Evolutionary conservation across 78 protist species (phyloP).

Genomic region (Speleostelium caveatum): DNA sequence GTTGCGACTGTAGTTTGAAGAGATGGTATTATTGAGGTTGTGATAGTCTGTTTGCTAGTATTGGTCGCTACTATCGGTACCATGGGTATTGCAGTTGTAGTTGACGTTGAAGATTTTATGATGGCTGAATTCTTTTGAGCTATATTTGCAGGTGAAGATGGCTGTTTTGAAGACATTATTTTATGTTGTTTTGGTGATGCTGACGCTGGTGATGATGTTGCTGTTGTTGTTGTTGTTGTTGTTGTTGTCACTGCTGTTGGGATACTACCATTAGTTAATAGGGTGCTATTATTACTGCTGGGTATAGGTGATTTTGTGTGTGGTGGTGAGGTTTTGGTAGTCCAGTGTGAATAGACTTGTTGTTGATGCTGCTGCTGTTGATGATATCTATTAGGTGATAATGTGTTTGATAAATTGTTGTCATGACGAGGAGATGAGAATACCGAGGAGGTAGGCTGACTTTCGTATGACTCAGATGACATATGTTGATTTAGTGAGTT

Average conservation of each 20-base stretch:
- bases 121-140: background rate
- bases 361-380: slow-evolving; percentile 4
- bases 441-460: too few species aligned
- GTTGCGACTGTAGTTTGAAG: too few species aligned
- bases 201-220: background rate
- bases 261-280: background rate
- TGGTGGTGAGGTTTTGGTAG: background rate
- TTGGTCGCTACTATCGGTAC: background rate
- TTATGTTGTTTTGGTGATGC: background rate
- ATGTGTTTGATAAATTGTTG: background rate
- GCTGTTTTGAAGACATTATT: background rate
- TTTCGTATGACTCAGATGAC: too few species aligned
- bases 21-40: background rate
- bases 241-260: slow-evolving; percentile 11
- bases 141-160: background rate
- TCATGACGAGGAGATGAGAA: too few species aligned
- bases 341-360: too few species aligned
- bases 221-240: background rate
- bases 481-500: too few species aligned
- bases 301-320: background rate
- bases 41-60: background rate
- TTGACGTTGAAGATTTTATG: background rate
- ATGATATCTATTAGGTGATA: background rate
- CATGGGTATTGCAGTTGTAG: background rate
- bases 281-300: background rate